Evolutionary conservation across 2,329 filamentous ascomycete species (phyloP), one percentile per base, ranked within the genome.

Genomic region (Cercospora zeina): DNA sequence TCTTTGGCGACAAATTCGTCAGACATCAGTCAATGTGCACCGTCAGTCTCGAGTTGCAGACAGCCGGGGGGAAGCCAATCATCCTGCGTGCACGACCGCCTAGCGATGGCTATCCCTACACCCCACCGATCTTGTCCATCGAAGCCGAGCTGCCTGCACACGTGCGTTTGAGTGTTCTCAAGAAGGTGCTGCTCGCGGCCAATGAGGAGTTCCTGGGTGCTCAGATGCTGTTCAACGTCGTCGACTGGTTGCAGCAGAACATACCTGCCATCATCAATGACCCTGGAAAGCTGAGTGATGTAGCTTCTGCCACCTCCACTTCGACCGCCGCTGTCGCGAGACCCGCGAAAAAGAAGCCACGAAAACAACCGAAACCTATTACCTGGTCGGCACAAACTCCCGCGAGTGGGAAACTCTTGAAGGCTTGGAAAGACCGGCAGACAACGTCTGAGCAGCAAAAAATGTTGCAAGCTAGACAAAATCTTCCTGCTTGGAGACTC

Each of bases 191-290:
- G 4, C 80, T 84, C 4, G 87, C 93, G 72, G 87, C 92, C 1
- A 80, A 85, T 54, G 83, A 87, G 54, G 86, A 87, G 30, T 82
- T 96, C 31, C 78, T 88, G 13, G 93, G 91, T 24, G 91, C 96
- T 72, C 90, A 91, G 39, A 96, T 96, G 89, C 85, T 97, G 11
- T 97, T 93, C 76, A 90, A 90, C 67, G 82, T 96, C 11, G 84
- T 93, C 57, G 93, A 96, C 76, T 97, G 93, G 93, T 78, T 97
- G 3, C 93, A 97, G 73, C 86, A 89, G 66, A 88, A 92, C 67
- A 86, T 96, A 65, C 88, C 91, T 62, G 78, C 78, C n/a, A 90
- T 97, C 61, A 88, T 97, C 58, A 87, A 93, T 64, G 85, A 89
- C 62, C 95, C 95, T 0, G 95, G 93, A 1, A 89, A 85, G 65